Base-by-base conservation (phyloP, 2,329 filamentous ascomycete genomes). In the Amesomyces nigricolor region DNA sequence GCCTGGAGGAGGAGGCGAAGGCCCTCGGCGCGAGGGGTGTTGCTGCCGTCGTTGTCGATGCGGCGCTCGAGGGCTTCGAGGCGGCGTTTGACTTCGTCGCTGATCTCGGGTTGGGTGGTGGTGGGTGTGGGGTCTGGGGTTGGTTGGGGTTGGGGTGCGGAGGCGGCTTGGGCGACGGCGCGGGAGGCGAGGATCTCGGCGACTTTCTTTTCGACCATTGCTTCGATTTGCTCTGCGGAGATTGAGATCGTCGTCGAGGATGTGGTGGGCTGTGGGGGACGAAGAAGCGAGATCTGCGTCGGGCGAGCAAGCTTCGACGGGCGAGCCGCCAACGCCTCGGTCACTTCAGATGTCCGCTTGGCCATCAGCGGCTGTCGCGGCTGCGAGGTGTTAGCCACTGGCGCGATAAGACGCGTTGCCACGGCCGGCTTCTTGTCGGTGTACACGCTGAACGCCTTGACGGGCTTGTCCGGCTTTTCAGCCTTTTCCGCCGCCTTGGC, bases 191-290 rank as follows among this genome's bases (percentile, higher is more conserved):
- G 76, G 37, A 94, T 91, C 72, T 96, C 91, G 57, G 87, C 86
- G 0, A 97, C 89, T 66, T 95, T 95, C 64, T 87, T 89, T 70
- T 96, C 89, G 1, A 97, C 90, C 73, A 96, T 85, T 39, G 91
- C 89, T 68, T 96, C 91, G 58, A 97, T 95, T 51, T 85, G 86
- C 11, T 84, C 86, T 16, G 85, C 81, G 0, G 85, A 87, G 8
- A 89, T 78, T 69, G 75, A 79, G 61, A 70, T 64, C 59, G 52
- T 65, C 43, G 50, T 56, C 59, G 58, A 43, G 35, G 13, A 11
- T 1, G 2, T 30, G 6, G 29, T 63, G 1, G 72, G 69, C 2
- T 76, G 71, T 2, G 73, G 67, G 5, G 78, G 67, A 60, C 83
- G 46, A 17, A 47, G 19, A 10, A 50, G 58, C 7, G 67, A 64